Conservation (phyloP, 345 rosid species). For the Excoecaria agallocha region DNA sequence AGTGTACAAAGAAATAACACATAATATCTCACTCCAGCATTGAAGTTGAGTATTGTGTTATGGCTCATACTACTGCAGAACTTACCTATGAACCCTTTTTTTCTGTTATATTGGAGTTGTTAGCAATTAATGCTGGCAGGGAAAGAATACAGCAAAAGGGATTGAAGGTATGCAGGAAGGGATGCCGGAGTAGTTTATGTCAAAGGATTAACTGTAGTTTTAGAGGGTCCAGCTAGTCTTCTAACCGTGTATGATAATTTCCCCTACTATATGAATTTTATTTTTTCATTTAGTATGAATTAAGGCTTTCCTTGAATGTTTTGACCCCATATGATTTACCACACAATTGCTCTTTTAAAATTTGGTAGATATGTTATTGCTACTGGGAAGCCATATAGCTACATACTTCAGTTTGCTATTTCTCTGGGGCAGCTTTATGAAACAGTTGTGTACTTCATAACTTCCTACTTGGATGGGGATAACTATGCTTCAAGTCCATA, state of each 20-base stretch:
- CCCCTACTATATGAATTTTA: background rate
- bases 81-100: conserved; percentile 9
- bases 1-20: background rate
- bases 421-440: conserved; percentile 93
- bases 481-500: conserved; percentile 58
- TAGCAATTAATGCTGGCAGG: conserved; percentile 40
- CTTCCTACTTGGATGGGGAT: conserved; percentile 78
- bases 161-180: conserved; percentile 81
- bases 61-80: too few species aligned
- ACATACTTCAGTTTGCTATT: conserved; percentile 79
- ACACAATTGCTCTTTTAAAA: conserved; percentile 5
- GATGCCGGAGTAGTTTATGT: conserved; percentile 68
- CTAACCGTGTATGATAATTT: conserved; percentile 63
- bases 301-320: background rate
- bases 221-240: conserved; percentile 82
- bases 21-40: too few species aligned
- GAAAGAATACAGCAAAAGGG: conserved; percentile 98
- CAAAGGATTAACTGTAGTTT: conserved; percentile 82
- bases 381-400: conserved; percentile 65
- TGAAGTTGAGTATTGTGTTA: too few species aligned
- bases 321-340: background rate
- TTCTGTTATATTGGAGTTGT: background rate
- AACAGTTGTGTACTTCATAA: conserved; percentile 69
- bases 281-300: background rate
- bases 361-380: conserved; percentile 72